Evolutionary conservation across 768 basidiomycete species (phyloP), one percentile per base, ranked within the genome.

Genomic region (Phlegmacium glaucopus): DNA sequence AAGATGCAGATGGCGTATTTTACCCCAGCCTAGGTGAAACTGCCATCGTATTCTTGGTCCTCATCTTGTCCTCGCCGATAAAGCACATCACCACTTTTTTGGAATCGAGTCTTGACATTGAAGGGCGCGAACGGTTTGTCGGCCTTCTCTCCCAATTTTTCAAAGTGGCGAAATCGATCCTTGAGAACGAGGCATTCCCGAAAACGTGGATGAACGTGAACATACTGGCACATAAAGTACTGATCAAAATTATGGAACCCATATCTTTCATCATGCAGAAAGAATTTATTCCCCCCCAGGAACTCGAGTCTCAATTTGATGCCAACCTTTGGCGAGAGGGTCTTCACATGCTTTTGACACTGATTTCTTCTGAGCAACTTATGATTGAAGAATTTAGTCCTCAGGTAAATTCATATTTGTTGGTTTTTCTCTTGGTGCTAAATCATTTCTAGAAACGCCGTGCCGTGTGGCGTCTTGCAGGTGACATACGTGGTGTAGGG

Each of bases 381-480:
- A 83, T 91, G 12, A 93, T 97, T 40, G 95, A 98, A 63, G 92
- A 97, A 51, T 94, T 94, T 52, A 91, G 85, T 58, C 90, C 94
- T 1, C 95, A 95, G 79, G 91, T 88, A 49, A 30, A 70, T 42
- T 29, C 29, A 30, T 48, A 22, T 46, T 11, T n/a, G 26, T 26
- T 5, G 11, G 34, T 32, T 35, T 29, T 2, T 34, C 15, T 9
- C 1, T 45, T 15, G 18, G 9, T 22, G 18, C 36, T 40, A n/a
- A 43, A 45, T 39, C 30, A 16, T 12, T 27, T 41, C 34, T 42
- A 96, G 90, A 92, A 92, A 83, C 88, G 93, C 35, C 83, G 94
- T 36, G 90, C 94, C 3, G 90, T 94, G 9, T 97, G 94, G 94
- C 81, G 91, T 30, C 79, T 97, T n/a, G 92, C 90, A 5, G 94